Base-by-base conservation (phyloP, 352 stramenopile species). In the Phytophthora pistaciae region DNA sequence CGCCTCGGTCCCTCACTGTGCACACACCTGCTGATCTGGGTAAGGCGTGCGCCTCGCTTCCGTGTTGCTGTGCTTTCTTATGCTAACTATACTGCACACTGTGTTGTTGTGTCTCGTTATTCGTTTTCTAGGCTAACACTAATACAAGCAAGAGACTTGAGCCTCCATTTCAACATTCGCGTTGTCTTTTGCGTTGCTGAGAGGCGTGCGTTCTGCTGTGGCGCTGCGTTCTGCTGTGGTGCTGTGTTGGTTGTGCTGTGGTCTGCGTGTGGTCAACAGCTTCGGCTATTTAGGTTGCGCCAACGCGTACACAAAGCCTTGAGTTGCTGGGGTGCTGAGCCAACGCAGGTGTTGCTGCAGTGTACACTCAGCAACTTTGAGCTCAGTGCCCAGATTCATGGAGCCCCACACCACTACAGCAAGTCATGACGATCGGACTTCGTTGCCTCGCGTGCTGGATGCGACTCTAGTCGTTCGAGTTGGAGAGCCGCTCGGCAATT, bases 391-490 rank as follows among this genome's bases (percentile, higher is more conserved):
- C 42, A 20, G 42, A 49, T 49, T 3, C 42, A 49, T 49, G 6
- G 16, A 49, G 40, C 42, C 42, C n/a, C 5, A 23, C 42, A 23
- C 13, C 42, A 16, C 42, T 14, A 16, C 40, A 48, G 14, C 40
- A 14, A 44, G 36, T 31, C 27, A 31, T 8, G 36, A 44, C 40
- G 18, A 48, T 48, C 40, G 40, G 40, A 48, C 16, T 48, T 3
- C 40, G 8, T 21, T 21, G 18, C 40, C 40, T 21, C 40, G 40
- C 7, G 40, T 48, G 40, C 5, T 48, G 14, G 59, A 36, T 25
- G 59, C 59, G 16, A 23, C 56, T 1, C 31, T 66, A 20, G 25
- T 52, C 3, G 20, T 66, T 52, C 48, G 59, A 14, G 59, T 66
- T 25, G 58, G 58, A 3, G 29, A 65, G 20, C 25, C 58, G 29